Evolutionary conservation across 1,284 basidiomycete species (phyloP).

Genomic region (Vanrija sp.): DNA sequence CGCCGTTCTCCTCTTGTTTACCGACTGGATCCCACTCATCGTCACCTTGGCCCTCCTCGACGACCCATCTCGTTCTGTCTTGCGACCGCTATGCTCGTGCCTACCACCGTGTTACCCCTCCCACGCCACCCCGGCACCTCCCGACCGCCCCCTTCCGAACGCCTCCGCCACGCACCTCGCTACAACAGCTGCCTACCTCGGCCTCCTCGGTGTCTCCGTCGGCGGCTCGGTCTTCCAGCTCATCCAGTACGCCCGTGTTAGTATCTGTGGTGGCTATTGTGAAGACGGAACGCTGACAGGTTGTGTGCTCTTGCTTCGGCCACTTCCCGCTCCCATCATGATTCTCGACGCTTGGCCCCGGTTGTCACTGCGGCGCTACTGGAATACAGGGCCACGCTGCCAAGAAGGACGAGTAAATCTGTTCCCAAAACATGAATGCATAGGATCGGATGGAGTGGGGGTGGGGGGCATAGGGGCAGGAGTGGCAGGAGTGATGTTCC

Average conservation of each 20-base stretch:
- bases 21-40: not conserved
- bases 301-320: not conserved
- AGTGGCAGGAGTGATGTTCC: too few relatives aligned
- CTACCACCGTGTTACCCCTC: not conserved
- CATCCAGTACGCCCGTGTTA: constrained; percentile 41
- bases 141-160: not conserved
- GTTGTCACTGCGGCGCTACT: not conserved
- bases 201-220: constrained; percentile 38
- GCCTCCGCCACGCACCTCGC: not conserved
- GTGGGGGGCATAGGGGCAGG: too few relatives aligned
- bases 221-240: constrained; percentile 39
- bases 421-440: constrained; percentile 14
- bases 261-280: constrained; percentile 10
- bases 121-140: not conserved
- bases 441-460: constrained; percentile 3
- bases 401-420: constrained; percentile 5
- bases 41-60: not conserved
- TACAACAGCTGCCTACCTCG: constrained; percentile 41
- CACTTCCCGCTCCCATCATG: not conserved
- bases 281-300: constrained; percentile 3
- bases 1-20: not conserved
- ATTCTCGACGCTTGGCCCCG: constrained; percentile 3
- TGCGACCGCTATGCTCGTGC: not conserved
- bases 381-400: constrained; percentile 15
- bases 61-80: not conserved